phyloP scores from a whole-genome alignment of 1,284 basidiomycete species.

The Trichosporon sp. region DNA sequence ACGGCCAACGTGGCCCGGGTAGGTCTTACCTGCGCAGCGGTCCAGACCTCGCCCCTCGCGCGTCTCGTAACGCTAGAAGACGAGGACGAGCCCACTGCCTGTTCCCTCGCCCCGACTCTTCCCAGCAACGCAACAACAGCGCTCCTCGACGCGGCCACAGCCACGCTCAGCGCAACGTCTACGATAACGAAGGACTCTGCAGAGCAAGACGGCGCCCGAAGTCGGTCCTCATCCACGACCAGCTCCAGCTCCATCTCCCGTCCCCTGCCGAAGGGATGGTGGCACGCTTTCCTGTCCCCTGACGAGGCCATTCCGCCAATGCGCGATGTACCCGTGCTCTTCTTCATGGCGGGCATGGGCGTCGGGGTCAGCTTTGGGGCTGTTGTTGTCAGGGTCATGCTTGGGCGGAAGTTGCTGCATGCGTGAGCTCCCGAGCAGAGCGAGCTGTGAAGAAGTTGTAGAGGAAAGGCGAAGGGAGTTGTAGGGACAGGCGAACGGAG shows the following conservation, averaged over 20 bases:
- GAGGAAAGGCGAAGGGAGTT: too few relatives aligned
- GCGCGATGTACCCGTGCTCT: constrained; percentile 10
- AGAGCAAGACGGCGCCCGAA: background rate
- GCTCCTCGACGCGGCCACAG: too few relatives aligned
- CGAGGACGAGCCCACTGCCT: background rate
- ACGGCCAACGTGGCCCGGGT: background rate
- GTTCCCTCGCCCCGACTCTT: background rate
- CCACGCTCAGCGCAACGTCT: too few relatives aligned
- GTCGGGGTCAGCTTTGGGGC: constrained; percentile 14
- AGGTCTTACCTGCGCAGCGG: background rate
- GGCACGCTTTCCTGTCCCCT: constrained; percentile 5
- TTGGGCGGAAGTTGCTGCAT: background rate
- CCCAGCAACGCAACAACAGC: too few relatives aligned
- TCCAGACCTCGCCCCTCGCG: background rate
- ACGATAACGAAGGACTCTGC: too few relatives aligned
- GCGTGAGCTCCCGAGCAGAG: background rate
- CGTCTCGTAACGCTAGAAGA: background rate
- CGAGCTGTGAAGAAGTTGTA: too few relatives aligned
- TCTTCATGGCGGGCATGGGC: constrained; percentile 18
- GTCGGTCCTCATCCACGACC: background rate
- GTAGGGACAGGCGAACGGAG: too few relatives aligned
- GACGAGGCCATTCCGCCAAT: constrained; percentile 9
- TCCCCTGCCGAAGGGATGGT: background rate
- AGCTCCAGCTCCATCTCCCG: background rate
- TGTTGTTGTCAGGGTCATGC: constrained; percentile 8